These are phyloP conservation scores for Tuber indicum DNA, from an alignment of 495 filamentous ascomycete genomes.

Conservation along the genomic window DNA sequence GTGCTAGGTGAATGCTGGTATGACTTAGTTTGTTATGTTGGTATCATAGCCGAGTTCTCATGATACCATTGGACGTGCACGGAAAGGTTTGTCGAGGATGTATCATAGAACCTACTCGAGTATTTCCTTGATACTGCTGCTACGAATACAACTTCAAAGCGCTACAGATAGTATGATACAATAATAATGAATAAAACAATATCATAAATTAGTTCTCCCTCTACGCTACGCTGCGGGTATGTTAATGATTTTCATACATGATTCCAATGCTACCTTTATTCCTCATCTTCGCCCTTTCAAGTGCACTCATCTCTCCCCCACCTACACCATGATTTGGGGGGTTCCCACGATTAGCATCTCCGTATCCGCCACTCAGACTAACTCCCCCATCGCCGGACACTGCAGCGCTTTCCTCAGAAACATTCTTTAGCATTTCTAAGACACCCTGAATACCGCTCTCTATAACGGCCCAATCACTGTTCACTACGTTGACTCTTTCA, in stretches of 20 bases:
- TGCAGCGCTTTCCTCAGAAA: constrained; percentile 10
- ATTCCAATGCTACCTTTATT: constrained; percentile 12
- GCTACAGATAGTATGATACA: background rate
- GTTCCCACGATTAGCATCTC: background rate
- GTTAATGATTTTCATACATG: constrained; percentile 4
- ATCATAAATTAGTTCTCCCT: background rate
- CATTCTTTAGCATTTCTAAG: constrained; percentile 23
- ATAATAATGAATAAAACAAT: background rate
- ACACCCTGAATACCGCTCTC: constrained; percentile 15
- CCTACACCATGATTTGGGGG: background rate
- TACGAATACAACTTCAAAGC: background rate
- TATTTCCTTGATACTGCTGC: background rate
- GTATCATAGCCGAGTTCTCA: background rate
- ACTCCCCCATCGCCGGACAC: constrained; percentile 8
- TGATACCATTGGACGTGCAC: background rate
- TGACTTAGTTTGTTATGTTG: background rate
- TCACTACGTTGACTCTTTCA: constrained; percentile 37
- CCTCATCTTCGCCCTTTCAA: constrained; percentile 31
- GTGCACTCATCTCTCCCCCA: constrained; percentile 11
- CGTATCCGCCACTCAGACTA: constrained; percentile 5
- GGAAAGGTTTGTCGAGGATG: background rate
- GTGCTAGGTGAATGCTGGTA: background rate
- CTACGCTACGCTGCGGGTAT: background rate
- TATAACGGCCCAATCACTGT: constrained; percentile 29
- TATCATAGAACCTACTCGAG: background rate